phyloP scores from a whole-genome alignment of 2,329 filamentous ascomycete species.

The Pseudogymnoascus sp. region DNA sequence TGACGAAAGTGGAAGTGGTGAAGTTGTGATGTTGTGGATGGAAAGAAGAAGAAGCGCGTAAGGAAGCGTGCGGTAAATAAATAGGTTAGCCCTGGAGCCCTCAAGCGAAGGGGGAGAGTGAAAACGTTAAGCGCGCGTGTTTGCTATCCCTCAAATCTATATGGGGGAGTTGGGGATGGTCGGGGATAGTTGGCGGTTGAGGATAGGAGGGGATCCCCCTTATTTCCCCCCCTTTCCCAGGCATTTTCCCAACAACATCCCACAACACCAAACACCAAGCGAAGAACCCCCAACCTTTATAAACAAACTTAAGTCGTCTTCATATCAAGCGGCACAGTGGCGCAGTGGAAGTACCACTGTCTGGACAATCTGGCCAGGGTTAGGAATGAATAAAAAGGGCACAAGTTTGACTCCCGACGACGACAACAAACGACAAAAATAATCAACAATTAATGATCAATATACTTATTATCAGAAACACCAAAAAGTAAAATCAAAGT shows the following conservation, averaged over 20 bases:
- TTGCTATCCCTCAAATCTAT: neutral
- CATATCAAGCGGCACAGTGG: neutral
- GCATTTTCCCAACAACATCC: neutral
- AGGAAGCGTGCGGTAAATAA: neutral
- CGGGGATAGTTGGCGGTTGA: neutral
- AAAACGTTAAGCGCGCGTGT: neutral
- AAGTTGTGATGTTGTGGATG: neutral
- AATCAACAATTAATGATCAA: too few relatives aligned
- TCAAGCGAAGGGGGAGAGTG: neutral
- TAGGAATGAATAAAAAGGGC: neutral
- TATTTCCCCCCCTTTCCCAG: neutral
- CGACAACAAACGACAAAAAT: too few relatives aligned
- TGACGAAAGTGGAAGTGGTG: neutral
- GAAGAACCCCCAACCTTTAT: neutral
- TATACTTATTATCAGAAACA: neutral
- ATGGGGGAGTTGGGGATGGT: neutral
- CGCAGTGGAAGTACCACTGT: neutral
- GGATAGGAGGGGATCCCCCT: neutral
- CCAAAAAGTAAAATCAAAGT: conserved; percentile 2
- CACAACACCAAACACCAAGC: neutral
- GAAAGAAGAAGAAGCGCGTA: neutral
- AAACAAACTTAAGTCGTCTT: neutral
- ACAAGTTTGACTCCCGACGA: neutral
- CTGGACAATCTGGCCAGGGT: neutral
- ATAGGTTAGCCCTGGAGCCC: neutral